These are phyloP conservation scores for Clonostachys rosea DNA, from an alignment of 2,329 filamentous ascomycete genomes.

Conservation along the genomic window DNA sequence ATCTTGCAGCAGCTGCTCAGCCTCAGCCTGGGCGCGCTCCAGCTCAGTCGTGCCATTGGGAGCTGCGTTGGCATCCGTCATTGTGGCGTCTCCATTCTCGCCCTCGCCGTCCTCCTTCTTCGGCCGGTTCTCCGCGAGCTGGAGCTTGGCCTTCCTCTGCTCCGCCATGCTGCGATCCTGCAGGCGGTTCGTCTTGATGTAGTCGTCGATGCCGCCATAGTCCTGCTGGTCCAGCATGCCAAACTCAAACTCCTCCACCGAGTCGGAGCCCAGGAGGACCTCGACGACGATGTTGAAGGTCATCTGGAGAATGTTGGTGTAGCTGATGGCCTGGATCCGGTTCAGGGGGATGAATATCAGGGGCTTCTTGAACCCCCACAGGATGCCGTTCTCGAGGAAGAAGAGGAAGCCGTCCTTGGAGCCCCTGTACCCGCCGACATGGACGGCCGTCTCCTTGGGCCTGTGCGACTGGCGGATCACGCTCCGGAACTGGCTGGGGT, in stretches of 20 bases:
- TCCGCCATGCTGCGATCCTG: constrained; percentile 68
- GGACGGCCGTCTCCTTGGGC: constrained; percentile 58
- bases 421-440: constrained; percentile 62
- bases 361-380: constrained; percentile 70
- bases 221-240: constrained; percentile 67
- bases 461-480: constrained; percentile 51
- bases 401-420: constrained; percentile 67
- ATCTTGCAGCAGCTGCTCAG: constrained; percentile 49
- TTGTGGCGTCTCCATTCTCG: constrained; percentile 23
- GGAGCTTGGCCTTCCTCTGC: constrained; percentile 58
- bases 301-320: constrained; percentile 61
- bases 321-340: constrained; percentile 58
- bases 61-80: constrained; percentile 20
- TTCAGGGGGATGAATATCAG: constrained; percentile 59
- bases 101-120: constrained; percentile 38
- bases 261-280: constrained; percentile 43
- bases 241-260: constrained; percentile 60
- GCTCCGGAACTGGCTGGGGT: constrained; percentile 54
- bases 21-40: constrained; percentile 42
- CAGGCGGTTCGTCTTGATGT: constrained; percentile 54
- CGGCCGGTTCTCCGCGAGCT: constrained; percentile 54
- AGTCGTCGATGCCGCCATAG: constrained; percentile 60
- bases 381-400: constrained; percentile 60
- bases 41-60: constrained; percentile 37
- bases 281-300: constrained; percentile 67